A percentile compares a stretch with the other conserved stretches of the same genome.
Evolutionary conservation across 306 rosid genomes (phyloP).

Genomic region (Cyamopsis tetragonoloba): DNA sequence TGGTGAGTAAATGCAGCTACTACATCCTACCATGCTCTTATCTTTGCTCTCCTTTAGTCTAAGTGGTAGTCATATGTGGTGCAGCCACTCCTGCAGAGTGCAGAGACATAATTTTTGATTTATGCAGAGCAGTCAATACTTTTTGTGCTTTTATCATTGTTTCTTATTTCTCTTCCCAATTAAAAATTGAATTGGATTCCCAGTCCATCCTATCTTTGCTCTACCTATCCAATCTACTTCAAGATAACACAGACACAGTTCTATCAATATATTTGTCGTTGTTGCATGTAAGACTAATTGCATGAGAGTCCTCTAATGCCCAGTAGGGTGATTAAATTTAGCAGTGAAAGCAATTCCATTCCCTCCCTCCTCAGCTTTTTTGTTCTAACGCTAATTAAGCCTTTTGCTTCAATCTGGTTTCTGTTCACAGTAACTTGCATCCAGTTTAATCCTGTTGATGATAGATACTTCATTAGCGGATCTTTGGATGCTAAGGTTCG

Average conservation of each 20-base stretch:
- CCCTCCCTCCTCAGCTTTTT: not conserved
- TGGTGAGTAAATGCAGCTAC: slow-evolving; percentile 53
- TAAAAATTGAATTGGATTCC: not conserved
- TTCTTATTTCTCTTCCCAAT: slow-evolving; percentile 1
- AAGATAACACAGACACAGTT: not conserved
- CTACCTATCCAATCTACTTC: slow-evolving; percentile 5
- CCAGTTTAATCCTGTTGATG: slow-evolving; percentile 99
- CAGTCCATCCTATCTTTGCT: not conserved
- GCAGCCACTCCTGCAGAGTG: not conserved
- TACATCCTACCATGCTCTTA: slow-evolving; percentile 9
- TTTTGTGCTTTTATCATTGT: not conserved
- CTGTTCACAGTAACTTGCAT: slow-evolving; percentile 93
- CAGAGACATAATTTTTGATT: not conserved
- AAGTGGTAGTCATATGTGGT: slow-evolving; percentile 10
- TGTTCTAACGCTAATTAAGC: slow-evolving; percentile 39
- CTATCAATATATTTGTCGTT: not conserved
- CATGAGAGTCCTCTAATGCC: not conserved
- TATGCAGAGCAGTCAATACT: not conserved
- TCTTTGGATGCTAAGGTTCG: slow-evolving; percentile 98
- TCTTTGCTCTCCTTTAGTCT: slow-evolving; percentile 14
- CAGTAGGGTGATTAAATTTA: slow-evolving; percentile 17
- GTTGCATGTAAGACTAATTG: not conserved
- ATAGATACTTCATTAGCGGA: slow-evolving; percentile 97
- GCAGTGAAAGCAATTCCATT: slow-evolving; percentile 11
- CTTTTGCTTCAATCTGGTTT: slow-evolving; percentile 39